Base-by-base conservation (phyloP, 345 rosid species). In the Dipteronia sinensis region DNA sequence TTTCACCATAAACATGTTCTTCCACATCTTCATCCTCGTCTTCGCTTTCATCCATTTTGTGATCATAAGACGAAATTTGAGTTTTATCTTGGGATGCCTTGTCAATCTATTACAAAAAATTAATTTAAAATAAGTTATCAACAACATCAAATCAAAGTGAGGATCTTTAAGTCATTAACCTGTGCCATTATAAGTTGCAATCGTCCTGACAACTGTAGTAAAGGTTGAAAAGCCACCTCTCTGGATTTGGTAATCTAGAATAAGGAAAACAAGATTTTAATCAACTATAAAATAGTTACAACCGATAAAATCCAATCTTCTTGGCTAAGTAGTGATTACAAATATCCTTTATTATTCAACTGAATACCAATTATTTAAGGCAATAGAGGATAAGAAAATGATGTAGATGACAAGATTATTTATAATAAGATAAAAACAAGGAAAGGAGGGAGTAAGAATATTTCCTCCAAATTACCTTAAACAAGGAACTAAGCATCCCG, bases 191-290 rank as follows among this genome's bases (percentile, higher is more conserved):
- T 85, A 76, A 96, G 94, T 77, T 91, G 92, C 76, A 92, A 84
- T 71, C 98, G 94, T 22, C 99, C 99, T 22, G 96, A 87, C 74
- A 92, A 83, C 76, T 89, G 95, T 74, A 94, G 79, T 77, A 94
- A 85, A 77, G 91, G 87, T 84, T 87, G 90, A 87, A 89, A 64
- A 77, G 92, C 88, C 15, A 44, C 80, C 78, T 85, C 90, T 82
- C 95, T 89, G 73, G 88, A 81, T 81, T 81, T 88, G 40, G 89
- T 82, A 59, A 85, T 87, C 99, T 92, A 81, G 46, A 75, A 79
- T 59, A 83, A 69, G 44, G 82, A 75, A 68, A 72, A 62, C 10
- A 72, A 13, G 22, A 61, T 56, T 68, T 81, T 66, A 75, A 59
- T 53, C 47, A 61, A 38, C 38, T 31, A 67, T 25, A 9, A 6